Evolutionary conservation across 2,329 filamentous ascomycete species (phyloP).

Genomic region (Sporothrix dimorphospora): DNA sequence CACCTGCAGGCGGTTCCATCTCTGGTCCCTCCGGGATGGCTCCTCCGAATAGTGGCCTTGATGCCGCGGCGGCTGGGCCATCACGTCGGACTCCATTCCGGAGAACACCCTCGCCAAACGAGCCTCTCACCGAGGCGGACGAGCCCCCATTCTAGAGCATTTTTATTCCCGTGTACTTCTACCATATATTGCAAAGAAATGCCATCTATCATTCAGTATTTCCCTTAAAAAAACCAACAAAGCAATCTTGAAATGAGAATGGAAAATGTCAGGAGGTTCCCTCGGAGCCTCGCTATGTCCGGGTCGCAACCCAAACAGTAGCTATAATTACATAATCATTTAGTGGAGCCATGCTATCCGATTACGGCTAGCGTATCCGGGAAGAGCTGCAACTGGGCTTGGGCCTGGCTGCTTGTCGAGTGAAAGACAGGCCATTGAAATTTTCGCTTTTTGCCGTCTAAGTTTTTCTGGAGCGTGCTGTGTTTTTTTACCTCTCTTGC

Average conservation of each 20-base stretch:
- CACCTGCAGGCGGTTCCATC: neutral
- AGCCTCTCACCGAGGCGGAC: constrained; percentile 13
- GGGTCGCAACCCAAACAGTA: too few relatives aligned
- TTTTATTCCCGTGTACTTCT: neutral
- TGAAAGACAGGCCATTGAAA: constrained; percentile 14
- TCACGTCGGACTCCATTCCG: constrained; percentile 17
- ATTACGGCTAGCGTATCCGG: neutral
- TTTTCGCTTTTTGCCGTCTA: constrained; percentile 20
- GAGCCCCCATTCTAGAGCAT: neutral
- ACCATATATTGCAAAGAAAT: neutral
- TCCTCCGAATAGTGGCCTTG: neutral
- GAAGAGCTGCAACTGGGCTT: neutral
- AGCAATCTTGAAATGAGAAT: too few relatives aligned
- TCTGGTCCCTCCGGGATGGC: neutral
- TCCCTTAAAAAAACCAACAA: too few relatives aligned
- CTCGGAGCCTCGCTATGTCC: too few relatives aligned
- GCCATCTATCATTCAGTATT: neutral
- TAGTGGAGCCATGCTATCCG: neutral
- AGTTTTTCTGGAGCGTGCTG: neutral
- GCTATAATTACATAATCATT: neutral
- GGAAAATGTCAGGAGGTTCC: too few relatives aligned
- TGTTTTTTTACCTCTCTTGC: constrained; percentile 6
- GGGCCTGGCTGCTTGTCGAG: neutral
- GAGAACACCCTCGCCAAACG: constrained; percentile 20
- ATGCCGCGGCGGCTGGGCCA: neutral